A percentile compares a stretch with the other conserved stretches of the same genome.
Conservation (phyloP, 2,329 filamentous ascomycete genomes). For the Diaporthe capsici region DNA sequence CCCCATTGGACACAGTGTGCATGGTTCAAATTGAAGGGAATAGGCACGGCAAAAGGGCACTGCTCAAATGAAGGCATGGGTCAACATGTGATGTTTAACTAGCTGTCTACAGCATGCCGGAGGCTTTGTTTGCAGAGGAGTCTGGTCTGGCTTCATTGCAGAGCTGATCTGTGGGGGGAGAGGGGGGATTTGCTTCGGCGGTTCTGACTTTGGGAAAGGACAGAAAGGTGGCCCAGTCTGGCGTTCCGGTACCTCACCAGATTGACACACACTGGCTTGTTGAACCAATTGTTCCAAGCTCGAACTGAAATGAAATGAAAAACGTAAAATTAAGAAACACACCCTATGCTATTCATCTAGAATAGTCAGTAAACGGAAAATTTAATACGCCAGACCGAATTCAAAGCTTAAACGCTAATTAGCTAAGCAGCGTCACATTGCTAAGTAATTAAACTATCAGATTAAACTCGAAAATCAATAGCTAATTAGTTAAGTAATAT, state of each 20-base stretch:
- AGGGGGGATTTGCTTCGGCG: too few species aligned
- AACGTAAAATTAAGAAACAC: slow-evolving; percentile 5
- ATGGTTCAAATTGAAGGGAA: slow-evolving; percentile 2
- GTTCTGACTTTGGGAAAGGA: not conserved
- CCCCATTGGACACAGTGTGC: not conserved
- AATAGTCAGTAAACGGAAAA: too few species aligned
- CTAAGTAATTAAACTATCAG: too few species aligned
- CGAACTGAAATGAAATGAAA: slow-evolving; percentile 12
- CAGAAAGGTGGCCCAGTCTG: slow-evolving; percentile 7
- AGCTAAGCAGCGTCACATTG: too few species aligned
- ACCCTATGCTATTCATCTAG: not conserved
- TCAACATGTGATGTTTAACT: not conserved
- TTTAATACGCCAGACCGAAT: too few species aligned
- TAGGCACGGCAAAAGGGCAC: not conserved
- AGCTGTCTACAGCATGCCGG: not conserved
- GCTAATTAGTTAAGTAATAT: too few species aligned
- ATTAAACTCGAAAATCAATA: too few species aligned
- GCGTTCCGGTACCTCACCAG: slow-evolving; percentile 19
- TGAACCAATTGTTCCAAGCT: slow-evolving; percentile 27
- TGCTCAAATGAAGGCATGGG: not conserved
- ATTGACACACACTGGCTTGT: slow-evolving; percentile 30
- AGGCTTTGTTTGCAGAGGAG: not conserved
- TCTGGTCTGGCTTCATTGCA: slow-evolving; percentile 11
- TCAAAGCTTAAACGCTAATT: too few species aligned
- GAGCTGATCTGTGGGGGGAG: not conserved